These are phyloP conservation scores for Mychonastes homosphaera DNA, from an alignment of 139 green algal genomes.

Conservation along the genomic window DNA sequence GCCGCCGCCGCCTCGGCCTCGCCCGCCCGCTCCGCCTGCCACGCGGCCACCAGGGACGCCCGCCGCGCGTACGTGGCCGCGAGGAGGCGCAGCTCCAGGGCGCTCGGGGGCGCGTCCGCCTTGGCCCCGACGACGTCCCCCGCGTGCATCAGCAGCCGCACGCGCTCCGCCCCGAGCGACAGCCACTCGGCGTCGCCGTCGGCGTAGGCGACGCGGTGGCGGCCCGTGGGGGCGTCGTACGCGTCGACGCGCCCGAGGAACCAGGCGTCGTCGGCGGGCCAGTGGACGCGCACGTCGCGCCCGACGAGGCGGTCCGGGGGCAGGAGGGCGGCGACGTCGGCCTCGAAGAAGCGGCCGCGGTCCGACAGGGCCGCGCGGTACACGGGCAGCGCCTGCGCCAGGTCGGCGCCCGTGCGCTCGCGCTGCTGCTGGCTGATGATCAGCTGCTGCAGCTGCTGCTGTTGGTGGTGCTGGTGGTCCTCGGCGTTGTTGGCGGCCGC, in stretches of 20 bases:
- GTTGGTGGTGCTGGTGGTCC: neutral
- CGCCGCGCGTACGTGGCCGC: neutral
- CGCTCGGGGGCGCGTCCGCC: slow-evolving; percentile 15
- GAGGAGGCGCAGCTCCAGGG: neutral
- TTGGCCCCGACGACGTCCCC: no score
- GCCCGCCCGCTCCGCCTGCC: neutral
- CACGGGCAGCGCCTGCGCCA: neutral
- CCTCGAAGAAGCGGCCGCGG: slow-evolving; percentile 4
- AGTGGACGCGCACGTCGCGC: slow-evolving; percentile 41
- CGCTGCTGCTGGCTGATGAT: slow-evolving; percentile 10
- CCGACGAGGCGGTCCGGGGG: slow-evolving; percentile 30
- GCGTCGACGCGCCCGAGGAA: slow-evolving; percentile 34
- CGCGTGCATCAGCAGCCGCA: slow-evolving; percentile 35
- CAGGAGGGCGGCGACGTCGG: slow-evolving; percentile 29
- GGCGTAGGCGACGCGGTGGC: slow-evolving; percentile 31
- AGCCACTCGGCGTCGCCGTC: slow-evolving; percentile 27
- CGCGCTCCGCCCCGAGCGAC: slow-evolving; percentile 36
- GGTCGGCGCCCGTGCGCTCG: neutral
- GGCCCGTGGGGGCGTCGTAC: slow-evolving; percentile 22
- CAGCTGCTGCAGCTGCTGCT: slow-evolving; percentile 3
- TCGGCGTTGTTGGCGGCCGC: neutral
- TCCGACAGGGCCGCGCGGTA: no score
- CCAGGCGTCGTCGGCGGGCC: slow-evolving; percentile 54
- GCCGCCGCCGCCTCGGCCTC: neutral
- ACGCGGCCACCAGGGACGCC: neutral